These are phyloP conservation scores for Penicillium soppii DNA, from an alignment of 495 filamentous ascomycete species.

Conservation along the genomic window DNA sequence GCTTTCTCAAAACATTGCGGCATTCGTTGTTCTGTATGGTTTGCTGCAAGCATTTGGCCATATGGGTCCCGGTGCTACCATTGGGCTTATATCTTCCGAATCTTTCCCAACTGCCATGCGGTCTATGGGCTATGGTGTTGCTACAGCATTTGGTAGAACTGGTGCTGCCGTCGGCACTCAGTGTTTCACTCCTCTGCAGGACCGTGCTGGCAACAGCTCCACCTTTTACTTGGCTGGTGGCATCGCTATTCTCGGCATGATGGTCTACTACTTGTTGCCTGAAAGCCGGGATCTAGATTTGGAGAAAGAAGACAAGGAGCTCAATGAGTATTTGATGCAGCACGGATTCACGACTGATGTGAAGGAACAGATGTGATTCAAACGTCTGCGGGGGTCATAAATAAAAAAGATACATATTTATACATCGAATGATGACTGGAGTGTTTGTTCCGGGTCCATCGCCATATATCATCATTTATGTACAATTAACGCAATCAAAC, in stretches of 20 bases:
- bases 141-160: slow-evolving; percentile 35
- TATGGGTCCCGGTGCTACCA: slow-evolving; percentile 37
- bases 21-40: slow-evolving; percentile 39
- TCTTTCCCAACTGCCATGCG: slow-evolving; percentile 37
- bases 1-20: slow-evolving; percentile 31
- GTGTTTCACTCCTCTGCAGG: slow-evolving; percentile 33
- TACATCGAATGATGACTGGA: background rate
- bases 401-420: too few species aligned
- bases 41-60: slow-evolving; percentile 36
- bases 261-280: slow-evolving; percentile 33
- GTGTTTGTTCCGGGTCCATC: too few species aligned
- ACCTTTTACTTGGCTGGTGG: slow-evolving; percentile 36
- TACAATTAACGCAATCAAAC: background rate
- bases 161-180: slow-evolving; percentile 37
- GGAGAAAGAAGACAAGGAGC: slow-evolving; percentile 27
- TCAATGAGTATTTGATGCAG: slow-evolving; percentile 25
- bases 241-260: slow-evolving; percentile 28
- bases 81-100: slow-evolving; percentile 35
- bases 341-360: slow-evolving; percentile 18
- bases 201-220: slow-evolving; percentile 23
- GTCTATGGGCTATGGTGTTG: slow-evolving; percentile 36
- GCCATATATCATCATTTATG: too few species aligned
- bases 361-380: background rate
- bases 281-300: slow-evolving; percentile 33
- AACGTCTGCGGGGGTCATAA: too few species aligned